Evolutionary conservation across 2,329 filamentous ascomycete species (phyloP), one percentile per base, ranked within the genome.

Genomic region (Cercospora sp.): DNA sequence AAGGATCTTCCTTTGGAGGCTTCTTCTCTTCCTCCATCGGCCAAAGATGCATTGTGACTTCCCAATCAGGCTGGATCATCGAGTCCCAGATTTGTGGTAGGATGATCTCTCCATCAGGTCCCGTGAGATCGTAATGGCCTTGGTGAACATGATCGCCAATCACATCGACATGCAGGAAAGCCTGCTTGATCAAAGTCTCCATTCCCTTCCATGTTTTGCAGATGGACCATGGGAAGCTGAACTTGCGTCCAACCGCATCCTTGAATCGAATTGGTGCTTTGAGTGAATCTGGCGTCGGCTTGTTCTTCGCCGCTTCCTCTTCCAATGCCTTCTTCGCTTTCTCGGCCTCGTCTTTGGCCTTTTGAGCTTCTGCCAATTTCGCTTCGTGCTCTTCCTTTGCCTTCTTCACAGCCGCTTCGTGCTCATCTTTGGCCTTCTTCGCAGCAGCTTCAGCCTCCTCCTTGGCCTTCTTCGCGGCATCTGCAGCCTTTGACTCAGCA

Each of bases 181-280:
- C 82, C 74, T 84, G 82, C 70, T 82, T 81, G 77, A 85, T 84
- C 59, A 85, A 77, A 32, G 77, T 76, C 70, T 84, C 81, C 82
- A 84, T 84, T 40, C 82, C 82, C 78, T 84, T 78, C 77, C 75
- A 77, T 2, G 90, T 95, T 75, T 89, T 88, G 80, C 93, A 97
- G 32, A 96, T 80, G 71, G 94, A 88, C 81, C 90, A 97, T 1
- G 94, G 94, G 76, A 97, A 97, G 80, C 89, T 95, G 79, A 96
- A 97, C 79, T 96, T 97, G 72, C 94, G 87, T 34, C 92, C 92
- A 16, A 97, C 89, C 0, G 93, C 93, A 78, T 97, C 94, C 80
- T 96, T 96, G 82, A 97, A 97, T 73, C 90, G 90, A 78, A 97
- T 92, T 2, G 91, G 92, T 53, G 89, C 84, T 79, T 92, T 91